phyloP scores from a whole-genome alignment of 164 flowering plant species.

The Dillenia suffruticosa region DNA sequence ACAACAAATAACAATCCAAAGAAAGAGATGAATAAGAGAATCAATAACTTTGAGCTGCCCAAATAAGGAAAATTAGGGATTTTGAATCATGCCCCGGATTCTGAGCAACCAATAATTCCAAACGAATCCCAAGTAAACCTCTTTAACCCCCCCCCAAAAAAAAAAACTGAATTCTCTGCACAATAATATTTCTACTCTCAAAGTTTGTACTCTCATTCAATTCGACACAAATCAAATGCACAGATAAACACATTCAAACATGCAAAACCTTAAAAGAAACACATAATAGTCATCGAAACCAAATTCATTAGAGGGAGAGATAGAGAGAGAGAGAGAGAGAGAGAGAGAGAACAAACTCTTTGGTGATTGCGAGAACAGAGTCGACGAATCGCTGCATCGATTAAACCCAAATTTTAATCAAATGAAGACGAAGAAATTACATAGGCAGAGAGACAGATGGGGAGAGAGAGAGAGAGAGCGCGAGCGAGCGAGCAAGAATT shows the following conservation, averaged over 20 bases:
- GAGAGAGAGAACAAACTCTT: slow-evolving; percentile 56
- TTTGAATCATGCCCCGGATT: not conserved
- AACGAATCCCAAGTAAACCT: not conserved
- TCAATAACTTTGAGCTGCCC: too few relatives aligned
- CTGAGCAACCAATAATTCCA: not conserved
- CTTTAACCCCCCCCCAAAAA: not conserved
- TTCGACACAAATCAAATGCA: not conserved
- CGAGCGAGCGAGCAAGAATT: too few relatives aligned
- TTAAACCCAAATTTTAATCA: too few relatives aligned
- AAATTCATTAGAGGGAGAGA: not conserved
- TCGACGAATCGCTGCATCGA: slow-evolving; percentile 79
- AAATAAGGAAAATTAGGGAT: not conserved
- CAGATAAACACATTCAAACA: not conserved
- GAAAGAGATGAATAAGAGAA: too few relatives aligned
- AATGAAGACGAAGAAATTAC: too few relatives aligned
- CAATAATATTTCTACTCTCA: not conserved
- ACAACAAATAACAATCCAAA: too few relatives aligned
- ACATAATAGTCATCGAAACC: not conserved
- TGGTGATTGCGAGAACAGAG: slow-evolving; percentile 70
- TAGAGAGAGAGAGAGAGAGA: not conserved
- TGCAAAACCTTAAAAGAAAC: not conserved
- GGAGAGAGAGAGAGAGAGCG: too few relatives aligned
- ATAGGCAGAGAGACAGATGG: too few relatives aligned
- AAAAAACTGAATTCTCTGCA: not conserved
- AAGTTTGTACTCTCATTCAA: not conserved